Evolutionary conservation across 352 stramenopile genomes (phyloP).

Genomic region (Phytophthora palmivora): DNA sequence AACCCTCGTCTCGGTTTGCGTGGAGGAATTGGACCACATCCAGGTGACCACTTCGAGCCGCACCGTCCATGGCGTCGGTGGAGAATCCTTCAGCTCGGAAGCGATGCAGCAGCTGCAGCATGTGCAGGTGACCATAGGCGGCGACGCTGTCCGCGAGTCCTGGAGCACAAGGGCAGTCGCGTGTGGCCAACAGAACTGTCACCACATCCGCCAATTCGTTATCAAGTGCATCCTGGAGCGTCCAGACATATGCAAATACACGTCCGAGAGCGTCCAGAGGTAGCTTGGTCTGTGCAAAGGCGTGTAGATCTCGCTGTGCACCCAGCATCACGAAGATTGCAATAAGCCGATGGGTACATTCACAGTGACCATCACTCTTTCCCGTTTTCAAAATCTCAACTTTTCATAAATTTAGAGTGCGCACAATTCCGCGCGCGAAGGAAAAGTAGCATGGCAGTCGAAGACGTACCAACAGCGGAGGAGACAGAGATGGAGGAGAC

Average conservation of each 20-base stretch:
- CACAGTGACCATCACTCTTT: slow-evolving; percentile 17
- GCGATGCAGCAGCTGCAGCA: slow-evolving; percentile 55
- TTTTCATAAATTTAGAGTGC: slow-evolving; percentile 37
- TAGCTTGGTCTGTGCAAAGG: slow-evolving; percentile 33
- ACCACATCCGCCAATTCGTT: slow-evolving; percentile 40
- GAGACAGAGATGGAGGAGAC: slow-evolving; percentile 6
- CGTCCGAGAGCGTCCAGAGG: slow-evolving; percentile 55
- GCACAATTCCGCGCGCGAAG: slow-evolving; percentile 28
- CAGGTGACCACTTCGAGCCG: slow-evolving; percentile 43
- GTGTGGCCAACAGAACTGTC: slow-evolving; percentile 44
- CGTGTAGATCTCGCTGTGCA: slow-evolving; percentile 12
- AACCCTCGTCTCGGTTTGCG: slow-evolving; percentile 53
- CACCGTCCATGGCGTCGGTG: slow-evolving; percentile 49
- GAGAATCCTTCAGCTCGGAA: slow-evolving; percentile 41
- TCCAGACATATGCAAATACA: slow-evolving; percentile 54
- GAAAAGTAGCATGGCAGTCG: slow-evolving; percentile 12
- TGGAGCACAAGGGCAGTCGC: slow-evolving; percentile 30
- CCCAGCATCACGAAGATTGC: no score
- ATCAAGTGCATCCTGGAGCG: slow-evolving; percentile 43
- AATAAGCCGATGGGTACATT: slow-evolving; percentile 10
- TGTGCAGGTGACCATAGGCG: slow-evolving; percentile 32
- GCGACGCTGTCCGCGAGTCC: slow-evolving; percentile 50
- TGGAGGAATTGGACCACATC: slow-evolving; percentile 61
- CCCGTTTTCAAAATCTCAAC: slow-evolving; percentile 8
- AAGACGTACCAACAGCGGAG: slow-evolving; percentile 7